phyloP scores from a whole-genome alignment of 164 flowering plant genomes.

The Sextonia rubra region DNA sequence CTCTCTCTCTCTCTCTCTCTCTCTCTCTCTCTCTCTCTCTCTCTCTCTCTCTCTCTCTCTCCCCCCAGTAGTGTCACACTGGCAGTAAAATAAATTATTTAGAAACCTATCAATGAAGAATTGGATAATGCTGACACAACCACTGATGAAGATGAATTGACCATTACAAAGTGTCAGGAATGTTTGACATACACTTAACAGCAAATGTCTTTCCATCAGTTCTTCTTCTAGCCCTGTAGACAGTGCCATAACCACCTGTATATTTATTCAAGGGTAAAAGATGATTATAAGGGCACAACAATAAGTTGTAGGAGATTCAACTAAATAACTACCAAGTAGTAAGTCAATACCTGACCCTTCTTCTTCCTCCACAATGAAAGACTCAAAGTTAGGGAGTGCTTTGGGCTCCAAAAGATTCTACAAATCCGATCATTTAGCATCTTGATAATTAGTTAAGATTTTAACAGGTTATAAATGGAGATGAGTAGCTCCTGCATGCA shows the following conservation, averaged over 20 bases:
- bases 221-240: constrained; percentile 42
- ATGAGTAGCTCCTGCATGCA: neutral
- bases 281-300: neutral
- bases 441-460: neutral
- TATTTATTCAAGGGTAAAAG: neutral
- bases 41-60: no score
- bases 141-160: neutral
- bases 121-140: neutral
- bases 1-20: no score
- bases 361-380: constrained; percentile 64
- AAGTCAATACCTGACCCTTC: constrained; percentile 50
- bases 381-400: constrained; percentile 47
- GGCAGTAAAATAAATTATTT: neutral
- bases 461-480: neutral
- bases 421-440: constrained; percentile 15
- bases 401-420: constrained; percentile 38
- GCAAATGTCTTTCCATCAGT: constrained; percentile 35
- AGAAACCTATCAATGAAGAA: neutral
- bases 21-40: no score
- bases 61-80: no score
- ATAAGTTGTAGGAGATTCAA: neutral
- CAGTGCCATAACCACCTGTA: constrained; percentile 57
- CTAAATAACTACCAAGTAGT: constrained; percentile 5
- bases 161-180: neutral
- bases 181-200: constrained; percentile 34